These are phyloP conservation scores for Naganishia sp. DNA, from an alignment of 1,284 basidiomycete species.

Conservation along the genomic window DNA sequence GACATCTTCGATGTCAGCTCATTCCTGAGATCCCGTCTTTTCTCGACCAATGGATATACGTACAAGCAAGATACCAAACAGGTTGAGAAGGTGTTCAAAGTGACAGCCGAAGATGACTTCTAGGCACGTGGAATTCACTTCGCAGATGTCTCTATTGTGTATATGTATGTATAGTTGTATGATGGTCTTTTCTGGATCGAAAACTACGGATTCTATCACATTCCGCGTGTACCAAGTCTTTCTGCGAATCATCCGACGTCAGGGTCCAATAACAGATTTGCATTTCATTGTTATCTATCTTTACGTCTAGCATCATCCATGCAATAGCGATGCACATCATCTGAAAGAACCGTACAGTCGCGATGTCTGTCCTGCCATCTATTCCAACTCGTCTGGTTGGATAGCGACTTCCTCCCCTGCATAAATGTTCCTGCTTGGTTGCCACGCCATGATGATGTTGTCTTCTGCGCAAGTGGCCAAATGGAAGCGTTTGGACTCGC, in stretches of 20 bases:
- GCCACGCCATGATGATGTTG: conserved; percentile 57
- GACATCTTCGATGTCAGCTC: conserved; percentile 88
- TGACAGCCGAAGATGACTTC: conserved; percentile 31
- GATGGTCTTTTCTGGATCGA: neutral
- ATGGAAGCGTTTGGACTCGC: conserved; percentile 53
- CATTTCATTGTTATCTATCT: no score
- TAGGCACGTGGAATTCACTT: neutral
- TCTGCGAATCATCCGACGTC: no score
- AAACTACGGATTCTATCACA: neutral
- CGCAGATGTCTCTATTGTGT: neutral
- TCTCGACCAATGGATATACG: conserved; percentile 86
- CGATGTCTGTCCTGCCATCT: neutral
- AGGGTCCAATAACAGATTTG: no score
- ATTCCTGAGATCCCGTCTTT: conserved; percentile 82
- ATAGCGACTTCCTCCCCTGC: conserved; percentile 51
- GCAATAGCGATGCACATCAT: neutral
- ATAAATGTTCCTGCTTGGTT: conserved; percentile 55
- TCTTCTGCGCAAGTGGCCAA: conserved; percentile 57
- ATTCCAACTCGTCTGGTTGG: conserved; percentile 51
- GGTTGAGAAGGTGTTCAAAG: conserved; percentile 51
- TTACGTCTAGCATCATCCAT: no score
- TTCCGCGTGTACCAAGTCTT: neutral
- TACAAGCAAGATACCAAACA: conserved; percentile 39
- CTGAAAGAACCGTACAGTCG: neutral
- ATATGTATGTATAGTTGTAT: conserved; percentile 2